Evolutionary conservation across 768 basidiomycete genomes (phyloP).

Genomic region (Termitomyces sp.): DNA sequence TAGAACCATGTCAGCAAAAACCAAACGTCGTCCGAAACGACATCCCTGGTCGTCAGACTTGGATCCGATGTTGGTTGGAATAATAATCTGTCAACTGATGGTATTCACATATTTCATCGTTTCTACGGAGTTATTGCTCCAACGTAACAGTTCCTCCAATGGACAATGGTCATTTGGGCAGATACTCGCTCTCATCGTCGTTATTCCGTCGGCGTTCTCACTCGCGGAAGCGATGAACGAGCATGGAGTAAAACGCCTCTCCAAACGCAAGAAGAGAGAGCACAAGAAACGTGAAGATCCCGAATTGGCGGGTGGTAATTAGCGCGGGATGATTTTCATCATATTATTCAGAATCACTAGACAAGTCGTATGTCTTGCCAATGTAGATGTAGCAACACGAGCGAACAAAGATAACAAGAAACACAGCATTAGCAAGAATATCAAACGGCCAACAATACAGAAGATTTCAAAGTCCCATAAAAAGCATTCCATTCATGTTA

Average conservation of each 20-base stretch:
- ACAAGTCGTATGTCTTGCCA: neutral
- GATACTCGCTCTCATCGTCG: slow-evolving; percentile 35
- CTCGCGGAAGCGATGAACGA: slow-evolving; percentile 24
- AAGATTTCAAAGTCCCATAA: neutral
- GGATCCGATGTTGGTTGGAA: slow-evolving; percentile 36
- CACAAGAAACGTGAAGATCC: neutral
- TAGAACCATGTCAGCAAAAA: neutral
- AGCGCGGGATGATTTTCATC: neutral
- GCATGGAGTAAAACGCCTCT: slow-evolving; percentile 24
- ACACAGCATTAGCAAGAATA: neutral
- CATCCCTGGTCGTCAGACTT: slow-evolving; percentile 27
- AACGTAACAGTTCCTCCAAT: slow-evolving; percentile 20
- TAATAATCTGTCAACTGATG: slow-evolving; percentile 28
- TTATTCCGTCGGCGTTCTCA: slow-evolving; percentile 32
- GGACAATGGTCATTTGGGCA: slow-evolving; percentile 35
- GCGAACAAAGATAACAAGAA: neutral
- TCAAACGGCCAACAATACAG: neutral
- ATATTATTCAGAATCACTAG: neutral
- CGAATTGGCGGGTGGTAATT: neutral
- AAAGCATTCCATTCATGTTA: slow-evolving; percentile 14
- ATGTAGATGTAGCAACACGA: neutral
- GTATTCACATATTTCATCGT: slow-evolving; percentile 36
- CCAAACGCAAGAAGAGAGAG: slow-evolving; percentile 17
- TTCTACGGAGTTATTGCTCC: slow-evolving; percentile 30
- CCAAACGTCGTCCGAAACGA: slow-evolving; percentile 24